Evolutionary conservation across 495 filamentous ascomycete species (phyloP), one percentile per base, ranked within the genome.

Genomic region (Amphirosellinia nigrospora): DNA sequence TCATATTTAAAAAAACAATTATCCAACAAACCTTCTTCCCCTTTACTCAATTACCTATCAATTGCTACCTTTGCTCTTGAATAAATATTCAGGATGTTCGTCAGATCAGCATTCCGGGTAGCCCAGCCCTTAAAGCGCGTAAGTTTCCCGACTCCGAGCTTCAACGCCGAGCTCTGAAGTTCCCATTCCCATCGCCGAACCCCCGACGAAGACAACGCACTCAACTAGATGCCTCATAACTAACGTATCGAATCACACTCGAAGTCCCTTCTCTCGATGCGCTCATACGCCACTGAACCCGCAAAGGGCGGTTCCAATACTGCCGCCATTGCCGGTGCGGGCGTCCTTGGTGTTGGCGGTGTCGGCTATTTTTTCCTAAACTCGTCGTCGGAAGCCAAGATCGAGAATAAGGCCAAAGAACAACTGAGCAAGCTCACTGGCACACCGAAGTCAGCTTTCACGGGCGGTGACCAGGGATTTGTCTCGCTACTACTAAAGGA

Each of bases 401-500:
- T 86, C 70, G 82, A 82, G 52, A 78, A 81, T 19, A 87, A 83
- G 72, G 81, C 77, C 26, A 86, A 86, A 79, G 59, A 58, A 34
- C 50, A 64, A 3, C 13, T 55, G 23, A 81, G 81, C n/a, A 80
- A 79, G 58, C 63, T 71, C 41, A 70, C 73, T 23, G 69, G 68
- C 32, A 74, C 73, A n/a, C 75, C 74, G 43, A 89, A 88, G 78
- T 73, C 79, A 58, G 85, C 91, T 39, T 92, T 99, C 80, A 91
- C 85, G 21, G 96, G 95, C 68, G 93, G 94, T 50, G 92, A 94
- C 59, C 89, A 96, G 81, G 94, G 93, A 74, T 97, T 92, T 81
- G 80, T 97, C 50, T 87, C 88, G 70, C 87, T 97, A 71, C 89
- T 90, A 83, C 86, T 99, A 53, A 89, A 93, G 52, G 87, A 89